Evolutionary conservation across 495 filamentous ascomycete species (phyloP), one percentile per base, ranked within the genome.

Genomic region (Pseudomonodictys pantanalensis): DNA sequence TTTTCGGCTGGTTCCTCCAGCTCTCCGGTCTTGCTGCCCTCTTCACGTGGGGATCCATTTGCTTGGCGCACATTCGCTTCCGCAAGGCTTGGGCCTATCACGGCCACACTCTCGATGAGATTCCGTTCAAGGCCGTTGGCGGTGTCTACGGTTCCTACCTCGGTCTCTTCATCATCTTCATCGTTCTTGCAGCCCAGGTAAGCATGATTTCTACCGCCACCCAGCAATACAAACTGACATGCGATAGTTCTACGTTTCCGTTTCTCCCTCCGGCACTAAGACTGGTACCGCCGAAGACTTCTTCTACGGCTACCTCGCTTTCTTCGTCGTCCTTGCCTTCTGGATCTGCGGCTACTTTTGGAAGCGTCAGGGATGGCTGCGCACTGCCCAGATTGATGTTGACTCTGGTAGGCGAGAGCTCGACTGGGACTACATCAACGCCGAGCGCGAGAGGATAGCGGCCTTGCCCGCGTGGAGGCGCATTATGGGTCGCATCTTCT

Each of bases 41-140:
- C 68, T 89, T 90, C 73, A 79, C 82, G 52, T 91, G 84, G 84
- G 85, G 81, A 15, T 83, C 82, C 46, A 86, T 90, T 70, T 86
- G 81, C 71, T 66, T 88, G 12, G 79, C 86, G 2, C 88, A 91
- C 65, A 88, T 92, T 67, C 82, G 87, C 24, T 89, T 90, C 81
- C 83, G 88, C 18, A 68, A 71, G 18, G 87, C 78, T 10, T 91
- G 86, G 87, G 76, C 72, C 12, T 62, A 73, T 42, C 83, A 88
- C 20, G 87, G 84, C 17, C 82, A 78, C 70, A 80, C 73, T 8
- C 57, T 86, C 0, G 83, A 88, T 26, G 87, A 92, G 69, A 79
- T 93, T 23, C 84, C 87, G 1, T 93, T 83, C 75, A 71, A 77
- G 55, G 83, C 89, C 11, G 68, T 80, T 17, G 79, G 81, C 41